phyloP scores from a whole-genome alignment of 2,329 filamentous ascomycete genomes.

The Geosmithia flava region DNA sequence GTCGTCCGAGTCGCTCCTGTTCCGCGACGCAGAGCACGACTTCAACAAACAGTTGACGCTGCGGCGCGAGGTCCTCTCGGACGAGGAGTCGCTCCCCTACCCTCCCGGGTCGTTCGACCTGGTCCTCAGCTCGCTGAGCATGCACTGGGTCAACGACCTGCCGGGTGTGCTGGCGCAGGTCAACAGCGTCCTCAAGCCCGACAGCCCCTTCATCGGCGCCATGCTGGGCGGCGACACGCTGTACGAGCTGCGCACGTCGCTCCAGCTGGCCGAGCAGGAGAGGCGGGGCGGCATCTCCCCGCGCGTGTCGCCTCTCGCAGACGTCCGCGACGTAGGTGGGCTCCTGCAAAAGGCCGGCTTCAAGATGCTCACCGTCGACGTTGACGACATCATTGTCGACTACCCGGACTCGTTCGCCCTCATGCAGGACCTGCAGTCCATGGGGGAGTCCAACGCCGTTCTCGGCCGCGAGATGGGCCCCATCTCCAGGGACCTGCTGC shows the following conservation, averaged over 20 bases:
- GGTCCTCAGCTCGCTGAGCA: slow-evolving; percentile 73
- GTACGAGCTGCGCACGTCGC: slow-evolving; percentile 82
- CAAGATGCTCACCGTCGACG: slow-evolving; percentile 90
- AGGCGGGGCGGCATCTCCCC: slow-evolving; percentile 83
- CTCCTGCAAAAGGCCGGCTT: slow-evolving; percentile 80
- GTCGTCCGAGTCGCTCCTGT: slow-evolving; percentile 63
- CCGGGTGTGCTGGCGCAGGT: slow-evolving; percentile 75
- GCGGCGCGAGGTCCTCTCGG: slow-evolving; percentile 59
- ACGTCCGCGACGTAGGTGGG: slow-evolving; percentile 84
- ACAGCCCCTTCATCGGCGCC: slow-evolving; percentile 82
- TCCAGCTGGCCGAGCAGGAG: slow-evolving; percentile 88
- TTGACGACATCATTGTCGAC: slow-evolving; percentile 94
- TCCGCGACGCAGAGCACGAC: slow-evolving; percentile 62
- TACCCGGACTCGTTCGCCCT: slow-evolving; percentile 82
- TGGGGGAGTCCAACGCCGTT: slow-evolving; percentile 91
- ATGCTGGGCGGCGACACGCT: slow-evolving; percentile 95
- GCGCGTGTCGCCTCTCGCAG: slow-evolving; percentile 81
- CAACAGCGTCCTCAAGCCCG: slow-evolving; percentile 78
- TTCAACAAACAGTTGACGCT: slow-evolving; percentile 68
- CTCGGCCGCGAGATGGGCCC: slow-evolving; percentile 70
- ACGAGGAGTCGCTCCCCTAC: slow-evolving; percentile 67
- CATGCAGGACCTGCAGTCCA: slow-evolving; percentile 88
- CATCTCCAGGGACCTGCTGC: slow-evolving; percentile 68
- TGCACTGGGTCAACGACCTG: slow-evolving; percentile 98
- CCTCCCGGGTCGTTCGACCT: slow-evolving; percentile 71